Conservation (phyloP, 2,329 filamentous ascomycete species). For the Epichloe sp. region DNA sequence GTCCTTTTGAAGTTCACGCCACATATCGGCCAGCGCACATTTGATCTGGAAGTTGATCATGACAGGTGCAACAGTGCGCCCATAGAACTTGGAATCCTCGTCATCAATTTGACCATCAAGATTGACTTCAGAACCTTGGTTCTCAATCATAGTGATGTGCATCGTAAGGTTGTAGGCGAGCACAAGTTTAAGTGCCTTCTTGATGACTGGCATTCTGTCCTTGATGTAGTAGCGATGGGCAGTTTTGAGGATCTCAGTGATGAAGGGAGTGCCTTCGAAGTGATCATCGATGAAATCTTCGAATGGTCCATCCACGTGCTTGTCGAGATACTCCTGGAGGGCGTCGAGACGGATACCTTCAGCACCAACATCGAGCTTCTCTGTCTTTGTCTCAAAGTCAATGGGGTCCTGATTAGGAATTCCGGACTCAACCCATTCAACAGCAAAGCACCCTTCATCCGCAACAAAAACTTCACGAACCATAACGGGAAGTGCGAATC, state of each 20-base stretch:
- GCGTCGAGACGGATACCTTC: constrained; percentile 73
- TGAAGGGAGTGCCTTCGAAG: constrained; percentile 88
- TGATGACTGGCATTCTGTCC: constrained; percentile 77
- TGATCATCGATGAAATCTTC: constrained; percentile 92
- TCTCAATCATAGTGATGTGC: constrained; percentile 90
- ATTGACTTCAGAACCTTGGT: constrained; percentile 65
- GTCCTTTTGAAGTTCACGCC: constrained; percentile 93
- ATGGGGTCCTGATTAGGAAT: constrained; percentile 55
- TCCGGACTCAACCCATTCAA: constrained; percentile 84
- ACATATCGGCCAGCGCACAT: constrained; percentile 93
- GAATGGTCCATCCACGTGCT: constrained; percentile 84
- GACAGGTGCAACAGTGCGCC: constrained; percentile 83
- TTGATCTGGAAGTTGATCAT: constrained; percentile 99
- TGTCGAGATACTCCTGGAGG: constrained; percentile 85
- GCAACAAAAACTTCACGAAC: constrained; percentile 87
- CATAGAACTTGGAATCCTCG: constrained; percentile 73
- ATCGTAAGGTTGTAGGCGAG: constrained; percentile 91
- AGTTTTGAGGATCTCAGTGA: constrained; percentile 93
- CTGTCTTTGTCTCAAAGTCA: constrained; percentile 75
- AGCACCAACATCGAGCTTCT: constrained; percentile 76
- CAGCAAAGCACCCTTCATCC: constrained; percentile 82
- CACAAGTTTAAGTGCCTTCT: constrained; percentile 89
- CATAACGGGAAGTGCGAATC: constrained; percentile 82
- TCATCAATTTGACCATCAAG: constrained; percentile 77
- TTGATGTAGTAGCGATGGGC: constrained; percentile 86